A percentile compares a stretch with the other conserved stretches of the same genome.
phyloP scores from a whole-genome alignment of 163 green algal genomes.

The Chlamydomonas reinhardtii region DNA sequence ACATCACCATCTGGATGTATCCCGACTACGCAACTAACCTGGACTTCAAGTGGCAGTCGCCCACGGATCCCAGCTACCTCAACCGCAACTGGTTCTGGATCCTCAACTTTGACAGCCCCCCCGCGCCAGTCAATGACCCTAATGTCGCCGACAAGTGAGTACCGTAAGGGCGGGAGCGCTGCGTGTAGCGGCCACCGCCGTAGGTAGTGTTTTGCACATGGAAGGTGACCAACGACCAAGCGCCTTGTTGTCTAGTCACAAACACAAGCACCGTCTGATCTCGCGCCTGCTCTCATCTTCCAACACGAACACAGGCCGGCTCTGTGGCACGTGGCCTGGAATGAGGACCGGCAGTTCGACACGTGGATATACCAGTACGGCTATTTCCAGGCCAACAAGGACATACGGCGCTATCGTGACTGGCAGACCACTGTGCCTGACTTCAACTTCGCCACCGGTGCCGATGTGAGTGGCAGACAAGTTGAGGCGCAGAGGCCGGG shows the following conservation, averaged over 20 bases:
- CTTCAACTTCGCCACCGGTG: conserved; percentile 10
- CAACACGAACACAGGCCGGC: conserved; percentile 9
- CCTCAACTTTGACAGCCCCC: background rate
- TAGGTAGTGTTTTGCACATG: no score
- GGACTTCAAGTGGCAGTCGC: background rate
- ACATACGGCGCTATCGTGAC: background rate
- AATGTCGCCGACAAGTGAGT: background rate
- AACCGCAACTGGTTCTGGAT: conserved; percentile 1
- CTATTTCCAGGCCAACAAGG: conserved; percentile 23
- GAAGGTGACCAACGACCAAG: no score
- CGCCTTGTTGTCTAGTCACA: no score
- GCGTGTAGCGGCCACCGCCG: no score
- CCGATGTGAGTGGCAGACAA: conserved; percentile 31
- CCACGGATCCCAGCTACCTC: background rate
- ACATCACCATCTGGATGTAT: conserved; percentile 36
- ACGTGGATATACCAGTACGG: background rate
- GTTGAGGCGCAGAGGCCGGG: no score
- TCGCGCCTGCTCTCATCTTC: no score
- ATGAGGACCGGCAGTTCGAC: background rate
- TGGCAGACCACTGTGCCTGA: conserved; percentile 17
- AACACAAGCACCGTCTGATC: no score
- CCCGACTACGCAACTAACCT: background rate
- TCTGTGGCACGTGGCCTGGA: conserved; percentile 47
- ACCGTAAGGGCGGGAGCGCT: no score
- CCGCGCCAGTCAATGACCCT: conserved; percentile 9